Evolutionary conservation across 768 basidiomycete genomes (phyloP).

Genomic region (Boletus rubroflammeus): DNA sequence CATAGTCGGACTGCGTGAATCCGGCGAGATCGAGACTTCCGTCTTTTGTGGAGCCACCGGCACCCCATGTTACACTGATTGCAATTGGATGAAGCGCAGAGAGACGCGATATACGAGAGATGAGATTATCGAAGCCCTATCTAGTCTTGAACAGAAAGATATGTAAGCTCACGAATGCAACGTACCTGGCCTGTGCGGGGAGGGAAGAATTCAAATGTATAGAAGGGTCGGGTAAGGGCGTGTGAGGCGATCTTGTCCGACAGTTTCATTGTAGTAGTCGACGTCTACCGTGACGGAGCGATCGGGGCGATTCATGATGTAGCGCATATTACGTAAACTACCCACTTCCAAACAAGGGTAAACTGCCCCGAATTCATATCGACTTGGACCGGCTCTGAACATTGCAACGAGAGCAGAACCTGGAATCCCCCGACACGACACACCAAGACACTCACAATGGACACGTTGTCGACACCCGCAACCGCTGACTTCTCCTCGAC

Average conservation of each 20-base stretch:
- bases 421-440: background rate
- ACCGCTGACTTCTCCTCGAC: slow-evolving; percentile 84
- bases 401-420: background rate
- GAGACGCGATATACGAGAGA: slow-evolving; percentile 82
- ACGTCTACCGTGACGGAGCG: no score
- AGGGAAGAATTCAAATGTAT: slow-evolving; percentile 96
- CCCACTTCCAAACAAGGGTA: slow-evolving; percentile 25
- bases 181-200: slow-evolving; percentile 85
- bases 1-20: slow-evolving; percentile 67
- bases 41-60: slow-evolving; percentile 89
- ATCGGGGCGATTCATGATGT: background rate
- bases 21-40: slow-evolving; percentile 84
- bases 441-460: slow-evolving; percentile 34
- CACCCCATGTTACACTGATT: slow-evolving; percentile 96
- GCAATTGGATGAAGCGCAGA: slow-evolving; percentile 75
- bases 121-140: slow-evolving; percentile 88
- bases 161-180: background rate
- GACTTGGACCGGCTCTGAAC: slow-evolving; percentile 12
- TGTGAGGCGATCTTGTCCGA: slow-evolving; percentile 59
- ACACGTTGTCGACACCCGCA: slow-evolving; percentile 59
- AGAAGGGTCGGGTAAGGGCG: slow-evolving; percentile 60
- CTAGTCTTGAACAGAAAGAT: slow-evolving; percentile 1
- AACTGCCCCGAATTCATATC: slow-evolving; percentile 12
- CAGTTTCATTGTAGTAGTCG: slow-evolving; percentile 55
- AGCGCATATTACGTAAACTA: slow-evolving; percentile 3